Percentiles rank a stretch among this genome's conserved stretches.
Evolutionary conservation across 345 rosid genomes (phyloP).

Genomic region (Pugionium cornutum): DNA sequence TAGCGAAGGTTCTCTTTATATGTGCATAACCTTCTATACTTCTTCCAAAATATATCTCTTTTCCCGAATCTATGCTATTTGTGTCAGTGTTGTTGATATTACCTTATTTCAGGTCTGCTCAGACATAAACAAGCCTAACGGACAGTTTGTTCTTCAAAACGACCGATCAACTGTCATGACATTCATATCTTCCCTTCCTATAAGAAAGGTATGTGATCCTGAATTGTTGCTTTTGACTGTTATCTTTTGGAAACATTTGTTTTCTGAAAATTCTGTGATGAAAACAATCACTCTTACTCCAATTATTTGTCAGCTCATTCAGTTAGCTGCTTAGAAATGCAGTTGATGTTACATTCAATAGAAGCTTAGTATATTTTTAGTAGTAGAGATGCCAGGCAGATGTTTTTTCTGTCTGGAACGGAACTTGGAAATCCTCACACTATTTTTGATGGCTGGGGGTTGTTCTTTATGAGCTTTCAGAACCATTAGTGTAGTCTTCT

Average conservation of each 20-base stretch:
- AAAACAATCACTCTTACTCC: background rate
- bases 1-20: slow-evolving; percentile 69
- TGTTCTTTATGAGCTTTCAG: slow-evolving; percentile 15
- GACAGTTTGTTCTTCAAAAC: slow-evolving; percentile 87
- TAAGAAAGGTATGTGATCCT: slow-evolving; percentile 64
- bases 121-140: slow-evolving; percentile 96
- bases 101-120: slow-evolving; percentile 71
- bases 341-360: slow-evolving; percentile 6
- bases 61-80: background rate
- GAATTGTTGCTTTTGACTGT: background rate
- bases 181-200: slow-evolving; percentile 85
- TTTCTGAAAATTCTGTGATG: slow-evolving; percentile 3
- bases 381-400: slow-evolving; percentile 5
- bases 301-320: slow-evolving; percentile 8
- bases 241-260: background rate
- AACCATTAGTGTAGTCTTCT: background rate
- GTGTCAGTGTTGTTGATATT: slow-evolving; percentile 12
- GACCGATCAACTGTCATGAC: slow-evolving; percentile 68
- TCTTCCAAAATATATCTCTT: background rate
- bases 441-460: slow-evolving; percentile 2
- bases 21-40: background rate
- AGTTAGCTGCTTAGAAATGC: slow-evolving; percentile 12
- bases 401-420: background rate
- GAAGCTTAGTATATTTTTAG: slow-evolving; percentile 20
- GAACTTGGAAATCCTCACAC: background rate